Evolutionary conservation across 2,329 filamentous ascomycete genomes (phyloP).

Genomic region (Colletotrichum sp.): DNA sequence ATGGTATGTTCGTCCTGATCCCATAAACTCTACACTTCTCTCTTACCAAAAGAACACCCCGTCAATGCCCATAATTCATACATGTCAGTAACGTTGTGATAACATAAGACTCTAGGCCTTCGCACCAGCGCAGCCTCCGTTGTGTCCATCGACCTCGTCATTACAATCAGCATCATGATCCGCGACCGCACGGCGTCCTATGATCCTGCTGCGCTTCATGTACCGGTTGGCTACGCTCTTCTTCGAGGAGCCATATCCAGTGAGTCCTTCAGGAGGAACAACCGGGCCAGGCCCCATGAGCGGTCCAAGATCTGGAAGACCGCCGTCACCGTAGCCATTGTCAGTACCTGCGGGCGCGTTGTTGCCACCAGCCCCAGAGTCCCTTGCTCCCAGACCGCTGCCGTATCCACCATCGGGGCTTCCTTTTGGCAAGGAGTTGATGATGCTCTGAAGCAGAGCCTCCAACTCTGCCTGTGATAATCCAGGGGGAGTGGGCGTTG

Average conservation of each 20-base stretch:
- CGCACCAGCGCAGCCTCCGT: not conserved
- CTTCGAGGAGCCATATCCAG: not conserved
- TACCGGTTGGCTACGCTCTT: not conserved
- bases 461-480: not conserved
- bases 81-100: not conserved
- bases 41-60: not conserved
- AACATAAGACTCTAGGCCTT: not conserved
- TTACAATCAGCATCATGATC: not conserved
- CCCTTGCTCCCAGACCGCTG: conserved; percentile 10
- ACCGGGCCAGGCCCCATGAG: not conserved
- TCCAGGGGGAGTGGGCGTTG: not conserved
- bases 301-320: not conserved
- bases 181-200: not conserved
- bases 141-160: not conserved
- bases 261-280: not conserved
- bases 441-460: conserved; percentile 14
- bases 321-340: not conserved
- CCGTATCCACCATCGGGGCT: not conserved
- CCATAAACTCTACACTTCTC: not conserved
- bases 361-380: conserved; percentile 7
- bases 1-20: not conserved
- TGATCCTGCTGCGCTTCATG: conserved; percentile 17
- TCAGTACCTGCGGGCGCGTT: not conserved
- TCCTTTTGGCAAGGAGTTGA: conserved; percentile 5
- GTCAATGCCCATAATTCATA: not conserved